Percentiles rank a stretch among this genome's conserved stretches.
Evolutionary conservation across 2,329 filamentous ascomycete species (phyloP).

Genomic region (Xylariaceae sp.): DNA sequence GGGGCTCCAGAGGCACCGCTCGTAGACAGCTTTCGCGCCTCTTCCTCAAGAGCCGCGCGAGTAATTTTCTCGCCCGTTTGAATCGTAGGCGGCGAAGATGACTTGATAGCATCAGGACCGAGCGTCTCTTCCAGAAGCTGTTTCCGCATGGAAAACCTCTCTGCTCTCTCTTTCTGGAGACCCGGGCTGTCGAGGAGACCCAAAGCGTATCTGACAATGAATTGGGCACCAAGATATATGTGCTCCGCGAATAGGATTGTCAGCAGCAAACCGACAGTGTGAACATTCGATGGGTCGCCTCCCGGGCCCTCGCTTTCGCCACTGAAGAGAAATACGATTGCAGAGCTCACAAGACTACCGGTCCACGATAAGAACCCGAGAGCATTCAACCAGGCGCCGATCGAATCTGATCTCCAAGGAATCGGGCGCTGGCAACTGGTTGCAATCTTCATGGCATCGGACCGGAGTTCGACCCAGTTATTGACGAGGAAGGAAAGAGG

Average conservation of each 20-base stretch:
- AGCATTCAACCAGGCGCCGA: slow-evolving; percentile 86
- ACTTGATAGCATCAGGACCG: slow-evolving; percentile 51
- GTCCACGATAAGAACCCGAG: slow-evolving; percentile 91
- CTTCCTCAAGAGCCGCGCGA: slow-evolving; percentile 60
- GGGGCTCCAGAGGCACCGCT: slow-evolving; percentile 43
- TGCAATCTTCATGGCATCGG: slow-evolving; percentile 92
- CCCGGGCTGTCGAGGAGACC: slow-evolving; percentile 81
- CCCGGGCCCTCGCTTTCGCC: slow-evolving; percentile 61
- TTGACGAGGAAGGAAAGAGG: slow-evolving; percentile 86
- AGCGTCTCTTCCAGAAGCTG: slow-evolving; percentile 71
- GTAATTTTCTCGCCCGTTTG: slow-evolving; percentile 60
- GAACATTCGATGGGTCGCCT: slow-evolving; percentile 66
- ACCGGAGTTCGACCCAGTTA: slow-evolving; percentile 92
- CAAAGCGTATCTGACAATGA: slow-evolving; percentile 68
- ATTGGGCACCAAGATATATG: slow-evolving; percentile 75
- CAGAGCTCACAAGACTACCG: slow-evolving; percentile 80
- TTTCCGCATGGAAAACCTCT: slow-evolving; percentile 77
- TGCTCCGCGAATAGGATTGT: slow-evolving; percentile 86
- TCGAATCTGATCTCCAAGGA: slow-evolving; percentile 86
- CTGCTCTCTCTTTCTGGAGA: slow-evolving; percentile 76
- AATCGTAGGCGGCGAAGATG: slow-evolving; percentile 43
- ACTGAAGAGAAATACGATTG: slow-evolving; percentile 85
- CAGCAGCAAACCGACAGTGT: slow-evolving; percentile 75
- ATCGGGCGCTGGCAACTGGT: slow-evolving; percentile 83
- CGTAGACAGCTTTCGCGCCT: slow-evolving; percentile 49